These are phyloP conservation scores for Gonium pectorale DNA, from an alignment of 139 green algal genomes.

Conservation along the genomic window DNA sequence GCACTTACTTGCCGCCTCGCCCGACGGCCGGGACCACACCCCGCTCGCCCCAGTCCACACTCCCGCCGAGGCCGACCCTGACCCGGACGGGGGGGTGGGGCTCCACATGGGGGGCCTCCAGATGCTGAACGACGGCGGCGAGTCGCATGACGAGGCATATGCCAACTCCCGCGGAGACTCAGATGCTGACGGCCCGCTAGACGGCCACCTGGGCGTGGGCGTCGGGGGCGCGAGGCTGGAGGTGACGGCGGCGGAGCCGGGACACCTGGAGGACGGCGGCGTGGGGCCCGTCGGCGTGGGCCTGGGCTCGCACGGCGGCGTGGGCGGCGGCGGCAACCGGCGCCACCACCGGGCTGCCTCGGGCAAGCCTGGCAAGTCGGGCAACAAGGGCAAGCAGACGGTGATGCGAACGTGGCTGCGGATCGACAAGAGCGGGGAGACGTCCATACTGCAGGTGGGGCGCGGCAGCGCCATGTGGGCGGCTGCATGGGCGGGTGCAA, in stretches of 20 bases:
- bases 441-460: slow-evolving; percentile 50
- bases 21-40: neutral
- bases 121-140: neutral
- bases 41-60: neutral
- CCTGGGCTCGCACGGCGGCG: neutral
- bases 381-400: slow-evolving; percentile 21
- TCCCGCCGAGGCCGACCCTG: neutral
- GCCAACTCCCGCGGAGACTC: neutral
- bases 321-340: neutral
- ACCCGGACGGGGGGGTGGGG: neutral
- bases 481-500: no score
- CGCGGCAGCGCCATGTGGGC: no score
- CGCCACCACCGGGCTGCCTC: neutral
- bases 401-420: slow-evolving; percentile 60
- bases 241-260: no score
- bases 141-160: slow-evolving; percentile 6
- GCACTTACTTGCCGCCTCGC: neutral
- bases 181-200: slow-evolving; percentile 6
- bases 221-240: neutral
- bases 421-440: slow-evolving; percentile 58
- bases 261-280: no score
- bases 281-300: no score
- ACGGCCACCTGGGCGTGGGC: neutral
- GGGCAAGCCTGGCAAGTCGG: neutral
- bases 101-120: slow-evolving; percentile 20